Percentiles rank a stretch among this genome's conserved stretches.
These are phyloP conservation scores for Dactylonectria macrodidyma DNA, from an alignment of 2,329 filamentous ascomycete species.

Conservation along the genomic window DNA sequence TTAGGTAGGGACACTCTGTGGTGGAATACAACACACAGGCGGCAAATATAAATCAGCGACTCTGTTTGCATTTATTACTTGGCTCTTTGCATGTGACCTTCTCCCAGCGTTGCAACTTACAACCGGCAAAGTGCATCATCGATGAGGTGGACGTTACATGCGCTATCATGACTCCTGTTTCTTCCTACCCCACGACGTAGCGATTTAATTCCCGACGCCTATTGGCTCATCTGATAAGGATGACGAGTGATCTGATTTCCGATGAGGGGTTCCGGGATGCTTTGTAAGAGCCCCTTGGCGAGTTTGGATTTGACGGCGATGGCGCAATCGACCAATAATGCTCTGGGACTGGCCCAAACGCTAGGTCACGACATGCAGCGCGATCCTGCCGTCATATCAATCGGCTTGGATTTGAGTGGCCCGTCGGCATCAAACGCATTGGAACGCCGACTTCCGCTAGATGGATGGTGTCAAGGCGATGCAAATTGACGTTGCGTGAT, in stretches of 20 bases:
- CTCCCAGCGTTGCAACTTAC: background rate
- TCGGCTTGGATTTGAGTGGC: background rate
- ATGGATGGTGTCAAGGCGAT: conserved; percentile 18
- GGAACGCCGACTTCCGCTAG: conserved; percentile 18
- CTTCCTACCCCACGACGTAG: conserved; percentile 4
- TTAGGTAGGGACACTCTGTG: too few relatives aligned
- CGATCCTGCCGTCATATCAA: conserved; percentile 29
- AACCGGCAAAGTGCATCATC: background rate
- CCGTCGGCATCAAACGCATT: conserved; percentile 15
- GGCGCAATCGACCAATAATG: conserved; percentile 27
- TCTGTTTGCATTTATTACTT: too few relatives aligned
- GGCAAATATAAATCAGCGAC: too few relatives aligned
- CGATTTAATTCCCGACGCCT: background rate
- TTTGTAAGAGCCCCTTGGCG: background rate
- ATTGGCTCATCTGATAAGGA: conserved; percentile 5
- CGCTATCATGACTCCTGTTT: conserved; percentile 35
- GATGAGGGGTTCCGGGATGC: background rate
- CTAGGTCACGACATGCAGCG: conserved; percentile 28
- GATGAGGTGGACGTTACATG: background rate
- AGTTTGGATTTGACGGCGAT: conserved; percentile 29
- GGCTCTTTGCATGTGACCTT: too few relatives aligned
- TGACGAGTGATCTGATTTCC: background rate
- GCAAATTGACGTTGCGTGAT: conserved; percentile 18
- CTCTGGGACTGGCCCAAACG: conserved; percentile 17
- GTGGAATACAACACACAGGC: too few relatives aligned